Evolutionary conservation across 805 yeast genomes (phyloP).

Genomic region (Saccharomycopsis lassenensis): DNA sequence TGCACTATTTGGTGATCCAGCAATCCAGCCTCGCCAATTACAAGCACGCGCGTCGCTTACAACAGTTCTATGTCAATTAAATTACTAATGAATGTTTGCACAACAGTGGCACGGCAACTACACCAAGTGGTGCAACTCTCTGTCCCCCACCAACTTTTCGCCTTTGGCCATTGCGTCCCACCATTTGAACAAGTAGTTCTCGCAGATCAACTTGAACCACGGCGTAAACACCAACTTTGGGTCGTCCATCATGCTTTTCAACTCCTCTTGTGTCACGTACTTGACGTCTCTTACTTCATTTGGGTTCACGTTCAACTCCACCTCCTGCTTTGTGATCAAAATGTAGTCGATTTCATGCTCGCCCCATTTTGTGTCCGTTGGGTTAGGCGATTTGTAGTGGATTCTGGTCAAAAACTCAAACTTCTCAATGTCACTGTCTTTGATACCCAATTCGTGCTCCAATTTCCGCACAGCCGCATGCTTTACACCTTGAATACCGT

Average conservation of each 20-base stretch:
- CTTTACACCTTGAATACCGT: slow-evolving; percentile 68
- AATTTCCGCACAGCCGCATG: slow-evolving; percentile 87
- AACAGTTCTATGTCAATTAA: too few relatives aligned
- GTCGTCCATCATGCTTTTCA: slow-evolving; percentile 70
- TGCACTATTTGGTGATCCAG: too few relatives aligned
- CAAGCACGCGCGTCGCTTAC: too few relatives aligned
- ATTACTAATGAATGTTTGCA: too few relatives aligned
- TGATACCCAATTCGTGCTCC: slow-evolving; percentile 87
- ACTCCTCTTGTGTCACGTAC: slow-evolving; percentile 60
- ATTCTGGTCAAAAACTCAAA: slow-evolving; percentile 86
- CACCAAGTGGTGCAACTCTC: slow-evolving; percentile 23
- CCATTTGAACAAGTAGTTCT: slow-evolving; percentile 85
- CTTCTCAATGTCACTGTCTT: slow-evolving; percentile 47
- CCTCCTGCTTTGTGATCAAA: slow-evolving; percentile 46
- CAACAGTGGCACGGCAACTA: slow-evolving; percentile 5
- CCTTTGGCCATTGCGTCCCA: slow-evolving; percentile 69
- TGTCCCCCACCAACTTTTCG: slow-evolving; percentile 34
- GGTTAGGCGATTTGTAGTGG: slow-evolving; percentile 80
- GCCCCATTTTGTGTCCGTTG: slow-evolving; percentile 80
- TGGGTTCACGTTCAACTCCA: slow-evolving; percentile 42
- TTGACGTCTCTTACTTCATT: slow-evolving; percentile 79
- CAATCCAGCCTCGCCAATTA: too few relatives aligned
- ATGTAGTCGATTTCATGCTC: slow-evolving; percentile 97
- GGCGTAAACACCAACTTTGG: slow-evolving; percentile 73
- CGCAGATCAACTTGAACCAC: slow-evolving; percentile 95